A percentile compares a stretch with the other conserved stretches of the same genome.
These are phyloP conservation scores for Agaricus subrufescens DNA, from an alignment of 768 basidiomycete species.

Conservation along the genomic window DNA sequence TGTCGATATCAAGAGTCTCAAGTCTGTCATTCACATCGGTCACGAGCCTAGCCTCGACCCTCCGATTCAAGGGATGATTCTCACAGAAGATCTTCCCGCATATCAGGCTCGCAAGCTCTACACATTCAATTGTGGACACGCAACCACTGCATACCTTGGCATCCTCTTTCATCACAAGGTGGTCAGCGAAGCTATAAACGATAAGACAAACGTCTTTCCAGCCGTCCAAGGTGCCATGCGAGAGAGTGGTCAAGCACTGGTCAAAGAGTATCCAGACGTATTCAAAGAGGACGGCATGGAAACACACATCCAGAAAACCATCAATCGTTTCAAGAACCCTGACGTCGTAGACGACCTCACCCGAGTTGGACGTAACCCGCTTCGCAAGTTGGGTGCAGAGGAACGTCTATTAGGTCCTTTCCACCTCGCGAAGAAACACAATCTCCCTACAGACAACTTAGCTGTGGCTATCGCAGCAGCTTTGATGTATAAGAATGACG, in stretches of 20 bases:
- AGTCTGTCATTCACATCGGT: slow-evolving; percentile 1
- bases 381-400: slow-evolving; percentile 1
- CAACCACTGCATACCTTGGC: slow-evolving; percentile 6
- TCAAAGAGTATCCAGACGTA: slow-evolving; percentile 2
- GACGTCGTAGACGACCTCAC: slow-evolving; percentile 3
- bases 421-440: slow-evolving; percentile 3
- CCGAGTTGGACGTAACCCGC: slow-evolving; percentile 2
- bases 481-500: slow-evolving; percentile 8
- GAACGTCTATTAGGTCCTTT: slow-evolving; percentile 4
- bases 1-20: slow-evolving; percentile 2
- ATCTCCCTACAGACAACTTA: not conserved
- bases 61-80: slow-evolving; percentile 1
- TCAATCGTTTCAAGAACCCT: slow-evolving; percentile 4
- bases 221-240: slow-evolving; percentile 3
- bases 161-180: not conserved
- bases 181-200: not conserved
- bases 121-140: slow-evolving; percentile 6
- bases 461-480: slow-evolving; percentile 1
- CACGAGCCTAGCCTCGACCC: not conserved
- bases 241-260: not conserved
- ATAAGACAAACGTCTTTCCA: not conserved
- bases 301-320: slow-evolving; percentile 4
- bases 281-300: slow-evolving; percentile 2
- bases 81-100: slow-evolving; percentile 6
- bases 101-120: slow-evolving; percentile 7